A percentile compares a stretch with the other conserved stretches of the same genome.
Evolutionary conservation across 2,329 filamentous ascomycete species (phyloP).

Genomic region (Xylariaceae sp.): DNA sequence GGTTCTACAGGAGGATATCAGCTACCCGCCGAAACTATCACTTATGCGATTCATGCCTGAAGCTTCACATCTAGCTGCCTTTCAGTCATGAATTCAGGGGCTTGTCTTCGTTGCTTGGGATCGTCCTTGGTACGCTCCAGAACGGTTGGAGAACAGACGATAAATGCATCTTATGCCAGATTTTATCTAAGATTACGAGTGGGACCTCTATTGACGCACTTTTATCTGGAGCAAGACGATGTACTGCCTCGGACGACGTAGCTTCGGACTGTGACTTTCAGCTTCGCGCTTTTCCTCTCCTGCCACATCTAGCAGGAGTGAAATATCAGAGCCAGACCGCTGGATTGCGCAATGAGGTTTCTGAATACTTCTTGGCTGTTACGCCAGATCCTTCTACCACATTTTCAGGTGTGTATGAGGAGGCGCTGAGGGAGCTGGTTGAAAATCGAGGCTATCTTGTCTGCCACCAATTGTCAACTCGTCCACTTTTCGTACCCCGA

Average conservation of each 20-base stretch:
- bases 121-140: not conserved
- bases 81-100: not conserved
- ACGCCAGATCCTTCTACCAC: not conserved
- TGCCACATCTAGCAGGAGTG: not conserved
- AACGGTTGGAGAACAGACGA: not conserved
- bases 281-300: not conserved
- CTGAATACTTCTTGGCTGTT: not conserved
- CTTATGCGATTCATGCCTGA: not conserved
- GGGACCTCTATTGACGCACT: not conserved
- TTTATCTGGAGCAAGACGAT: too few relatives aligned
- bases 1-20: not conserved
- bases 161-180: not conserved
- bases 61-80: not conserved
- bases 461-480: not conserved
- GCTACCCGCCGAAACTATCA: not conserved
- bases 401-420: not conserved
- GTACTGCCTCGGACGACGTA: too few relatives aligned
- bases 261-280: too few relatives aligned
- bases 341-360: not conserved
- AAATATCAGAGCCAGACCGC: not conserved
- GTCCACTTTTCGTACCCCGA: not conserved
- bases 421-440: not conserved
- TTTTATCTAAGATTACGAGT: not conserved
- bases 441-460: not conserved
- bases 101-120: not conserved